These are phyloP conservation scores for Sabuloglossum arenarium DNA, from an alignment of 495 filamentous ascomycete genomes.

Conservation along the genomic window DNA sequence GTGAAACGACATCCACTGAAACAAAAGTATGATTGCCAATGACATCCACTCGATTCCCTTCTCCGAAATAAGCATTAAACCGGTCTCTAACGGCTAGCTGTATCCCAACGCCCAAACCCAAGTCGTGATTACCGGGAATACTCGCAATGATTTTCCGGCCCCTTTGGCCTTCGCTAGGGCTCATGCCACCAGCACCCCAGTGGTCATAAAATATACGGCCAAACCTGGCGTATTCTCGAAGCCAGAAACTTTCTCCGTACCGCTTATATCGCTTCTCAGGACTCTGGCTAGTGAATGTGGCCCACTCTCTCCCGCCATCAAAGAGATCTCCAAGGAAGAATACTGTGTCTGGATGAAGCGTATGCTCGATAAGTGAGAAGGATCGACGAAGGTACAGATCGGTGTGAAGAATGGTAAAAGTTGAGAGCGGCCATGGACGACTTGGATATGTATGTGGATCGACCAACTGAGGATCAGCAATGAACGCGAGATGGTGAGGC, in stretches of 20 bases:
- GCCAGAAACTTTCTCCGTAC: constrained; percentile 63
- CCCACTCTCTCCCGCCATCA: constrained; percentile 93
- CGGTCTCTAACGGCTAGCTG: constrained; percentile 56
- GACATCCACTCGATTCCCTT: constrained; percentile 68
- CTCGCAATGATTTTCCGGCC: constrained; percentile 52
- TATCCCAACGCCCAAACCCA: constrained; percentile 80
- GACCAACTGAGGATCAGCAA: constrained; percentile 94
- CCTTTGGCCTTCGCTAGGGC: constrained; percentile 9
- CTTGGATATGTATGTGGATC: constrained; percentile 94
- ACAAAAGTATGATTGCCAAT: constrained; percentile 93
- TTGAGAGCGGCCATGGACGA: constrained; percentile 70
- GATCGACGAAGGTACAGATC: constrained; percentile 74
- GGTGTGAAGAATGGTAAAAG: constrained; percentile 59
- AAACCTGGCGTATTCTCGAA: constrained; percentile 64
- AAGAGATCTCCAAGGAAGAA: constrained; percentile 91
- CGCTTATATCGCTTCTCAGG: constrained; percentile 50
- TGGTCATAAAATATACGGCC: constrained; percentile 52
- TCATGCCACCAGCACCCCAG: constrained; percentile 19
- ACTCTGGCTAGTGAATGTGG: constrained; percentile 39
- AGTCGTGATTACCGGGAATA: constrained; percentile 87
- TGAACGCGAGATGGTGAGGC: constrained; percentile 70
- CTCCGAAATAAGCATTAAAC: constrained; percentile 77
- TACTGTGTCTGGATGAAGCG: constrained; percentile 57
- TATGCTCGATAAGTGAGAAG: constrained; percentile 46
- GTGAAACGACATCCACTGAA: constrained; percentile 67